Evolutionary conservation across 202 grass and related monocot species (phyloP), one percentile per base, ranked within the genome.

Genomic region (Dendrocalamus latiflorus): DNA sequence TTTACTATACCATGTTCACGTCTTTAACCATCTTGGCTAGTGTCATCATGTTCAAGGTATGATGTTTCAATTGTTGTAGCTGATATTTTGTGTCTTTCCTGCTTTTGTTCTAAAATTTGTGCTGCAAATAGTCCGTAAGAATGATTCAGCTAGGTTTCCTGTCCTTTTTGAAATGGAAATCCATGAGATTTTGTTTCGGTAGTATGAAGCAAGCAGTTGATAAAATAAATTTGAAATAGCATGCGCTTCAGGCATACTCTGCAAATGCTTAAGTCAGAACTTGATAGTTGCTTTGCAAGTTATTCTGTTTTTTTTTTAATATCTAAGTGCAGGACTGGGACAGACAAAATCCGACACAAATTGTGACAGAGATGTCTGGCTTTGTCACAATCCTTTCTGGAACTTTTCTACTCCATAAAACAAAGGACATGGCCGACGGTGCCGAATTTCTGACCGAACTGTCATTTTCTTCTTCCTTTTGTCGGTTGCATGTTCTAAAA

Each of bases 11-110:
- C 11, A 93, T 93, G 81, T 93, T 93, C 86, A 89, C 88, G 65
- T 88, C 88, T 24, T 70, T 93, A 83, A 88, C 91, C 53, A 88
- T 93, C 45, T 85, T 93, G 81, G 91, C 91, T 68, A 93, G 88
- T 76, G 85, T 93, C 77, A 93, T 93, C 33, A 90, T 93, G 91
- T 93, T 93, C 85, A 93, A 93, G 91, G 88, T 93, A 78, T 74
- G 68, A 75, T 47, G 26, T 26, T 85, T 88, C 38, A 0, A 64
- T 47, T 44, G 38, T 14, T 85, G 28, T 54, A 66, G 33, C 28
- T 37, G 8, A 74, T 72, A 0, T 80, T 83, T 28, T 71, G 22
- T 26, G 25, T 15, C 15, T 76, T 51, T 21, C 28, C 13, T 33
- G 24, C 78, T 63, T 76, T 30, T 68, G 20, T 26, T 51, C 41